Evolutionary conservation across 192 early-diverging fungal genomes (phyloP), one percentile per base, ranked within the genome.

Genomic region (Backusella australiensis): DNA sequence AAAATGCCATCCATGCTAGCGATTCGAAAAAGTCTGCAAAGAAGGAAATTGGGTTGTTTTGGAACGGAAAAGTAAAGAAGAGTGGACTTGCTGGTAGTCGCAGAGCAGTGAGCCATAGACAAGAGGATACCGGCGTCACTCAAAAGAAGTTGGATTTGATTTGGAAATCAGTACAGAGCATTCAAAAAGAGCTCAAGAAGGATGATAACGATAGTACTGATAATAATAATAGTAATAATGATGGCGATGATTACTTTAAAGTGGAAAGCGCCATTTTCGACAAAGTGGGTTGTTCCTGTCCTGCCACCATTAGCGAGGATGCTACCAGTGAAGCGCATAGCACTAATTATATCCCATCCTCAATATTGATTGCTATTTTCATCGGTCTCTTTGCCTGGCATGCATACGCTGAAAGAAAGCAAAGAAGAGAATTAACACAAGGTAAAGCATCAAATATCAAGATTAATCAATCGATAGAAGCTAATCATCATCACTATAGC

Each of bases 1-100:
- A 80, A 41, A 90, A 90, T 78, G 88, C 86, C 15, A 85, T 87
- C 0, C 88, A 90, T 74, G 89, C 86, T 42, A 88, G 86, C 63
- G 88, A 88, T 42, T 89, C 89, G 21, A 38, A 69, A 23, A n/a
- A 69, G 36, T 69, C 68, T 3, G 68, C 68, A 8, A 36, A 69
- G 21, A 69, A 38, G 21, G 68, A 69, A 41, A 69, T 69, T 21
- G 34, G 35, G 21, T 14, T 69, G 11, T 23, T 39, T 63, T 63
- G 56, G 56, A 29, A 63, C 29, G 56, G 23, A 23, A 63, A 63
- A 12, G 19, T 49, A 19, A 29, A 63, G 23, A 29, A 29, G 23
- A 63, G 8, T 63, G 23, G 9, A 14, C 21, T 26, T 23, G 3
- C 0, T 63, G 3, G 23, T 8, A 53, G 19, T 53, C n/a, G 21